Evolutionary conservation across 225 moss, liverwort and hornwort species (phyloP).

Genomic region (Anthoceros angustus): DNA sequence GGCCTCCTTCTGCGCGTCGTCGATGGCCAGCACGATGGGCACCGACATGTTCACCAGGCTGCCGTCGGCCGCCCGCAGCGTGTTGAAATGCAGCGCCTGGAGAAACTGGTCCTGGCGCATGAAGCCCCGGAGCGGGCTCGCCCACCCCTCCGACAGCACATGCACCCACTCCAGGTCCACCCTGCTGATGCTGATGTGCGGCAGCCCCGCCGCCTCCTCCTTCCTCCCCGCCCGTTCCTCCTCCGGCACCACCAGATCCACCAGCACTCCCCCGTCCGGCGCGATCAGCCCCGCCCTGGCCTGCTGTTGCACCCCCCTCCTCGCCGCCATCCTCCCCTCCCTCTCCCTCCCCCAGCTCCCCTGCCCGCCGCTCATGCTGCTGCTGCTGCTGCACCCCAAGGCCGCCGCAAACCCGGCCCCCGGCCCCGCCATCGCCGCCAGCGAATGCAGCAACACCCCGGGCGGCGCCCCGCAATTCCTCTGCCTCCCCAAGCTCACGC

Average conservation of each 20-base stretch:
- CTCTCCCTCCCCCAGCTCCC: not conserved
- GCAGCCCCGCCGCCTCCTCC: conserved; percentile 39
- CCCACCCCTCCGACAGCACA: conserved; percentile 79
- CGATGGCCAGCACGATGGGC: conserved; percentile 66
- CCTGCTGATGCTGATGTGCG: conserved; percentile 29
- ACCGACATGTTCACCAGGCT: conserved; percentile 71
- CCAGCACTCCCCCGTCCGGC: conserved; percentile 69
- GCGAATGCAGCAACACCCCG: not conserved
- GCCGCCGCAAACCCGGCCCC: not conserved
- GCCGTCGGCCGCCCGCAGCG: conserved; percentile 28
- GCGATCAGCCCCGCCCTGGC: conserved; percentile 38
- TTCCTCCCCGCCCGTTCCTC: conserved; percentile 22
- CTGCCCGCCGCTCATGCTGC: not conserved
- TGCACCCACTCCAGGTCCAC: conserved; percentile 84
- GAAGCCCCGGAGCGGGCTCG: conserved; percentile 67
- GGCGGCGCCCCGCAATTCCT: not conserved
- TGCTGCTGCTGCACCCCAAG: not conserved
- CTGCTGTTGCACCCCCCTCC: not conserved
- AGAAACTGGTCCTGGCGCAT: conserved; percentile 80
- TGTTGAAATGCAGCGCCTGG: conserved; percentile 68
- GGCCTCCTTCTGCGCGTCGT: conserved; percentile 46
- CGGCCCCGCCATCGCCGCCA: no score
- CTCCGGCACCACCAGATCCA: conserved; percentile 49
- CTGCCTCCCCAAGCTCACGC: not conserved
- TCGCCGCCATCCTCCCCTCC: not conserved